Evolutionary conservation across 257 asterid genomes (phyloP).

Genomic region (Solanum chilense): DNA sequence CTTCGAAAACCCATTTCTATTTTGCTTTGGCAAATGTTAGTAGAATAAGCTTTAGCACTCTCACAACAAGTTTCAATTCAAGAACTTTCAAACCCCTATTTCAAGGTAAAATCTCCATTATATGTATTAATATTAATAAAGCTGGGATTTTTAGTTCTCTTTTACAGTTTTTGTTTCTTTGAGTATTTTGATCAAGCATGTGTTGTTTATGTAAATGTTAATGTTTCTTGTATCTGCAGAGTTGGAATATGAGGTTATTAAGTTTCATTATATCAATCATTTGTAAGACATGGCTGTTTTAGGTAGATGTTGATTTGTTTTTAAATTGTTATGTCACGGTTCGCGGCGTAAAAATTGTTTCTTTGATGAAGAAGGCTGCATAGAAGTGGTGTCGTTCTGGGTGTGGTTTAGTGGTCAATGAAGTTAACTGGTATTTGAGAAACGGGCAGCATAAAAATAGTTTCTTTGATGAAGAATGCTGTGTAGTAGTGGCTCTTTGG

Average conservation of each 20-base stretch:
- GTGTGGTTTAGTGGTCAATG: not conserved
- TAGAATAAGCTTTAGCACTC: constrained; percentile 3
- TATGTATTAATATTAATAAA: not conserved
- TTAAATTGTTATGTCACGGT: not conserved
- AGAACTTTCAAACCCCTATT: constrained; percentile 11
- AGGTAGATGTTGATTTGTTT: not conserved
- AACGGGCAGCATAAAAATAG: not conserved
- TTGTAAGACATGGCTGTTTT: not conserved
- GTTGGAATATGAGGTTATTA: not conserved
- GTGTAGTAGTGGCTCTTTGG: not conserved
- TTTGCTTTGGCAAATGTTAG: constrained; percentile 4
- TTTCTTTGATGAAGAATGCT: not conserved
- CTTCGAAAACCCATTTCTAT: constrained; percentile 16
- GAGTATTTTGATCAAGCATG: not conserved
- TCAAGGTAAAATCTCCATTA: constrained; percentile 28
- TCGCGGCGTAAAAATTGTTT: not conserved
- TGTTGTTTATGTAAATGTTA: not conserved
- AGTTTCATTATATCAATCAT: not conserved
- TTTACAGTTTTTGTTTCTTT: not conserved
- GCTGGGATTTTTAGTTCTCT: not conserved
- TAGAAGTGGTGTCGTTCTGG: not conserved
- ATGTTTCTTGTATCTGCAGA: not conserved
- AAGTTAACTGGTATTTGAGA: not conserved
- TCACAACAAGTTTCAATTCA: constrained; percentile 11
- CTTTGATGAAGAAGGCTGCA: not conserved